phyloP scores from a whole-genome alignment of 108 stramenopile species.

The Craspedostauros australis region DNA sequence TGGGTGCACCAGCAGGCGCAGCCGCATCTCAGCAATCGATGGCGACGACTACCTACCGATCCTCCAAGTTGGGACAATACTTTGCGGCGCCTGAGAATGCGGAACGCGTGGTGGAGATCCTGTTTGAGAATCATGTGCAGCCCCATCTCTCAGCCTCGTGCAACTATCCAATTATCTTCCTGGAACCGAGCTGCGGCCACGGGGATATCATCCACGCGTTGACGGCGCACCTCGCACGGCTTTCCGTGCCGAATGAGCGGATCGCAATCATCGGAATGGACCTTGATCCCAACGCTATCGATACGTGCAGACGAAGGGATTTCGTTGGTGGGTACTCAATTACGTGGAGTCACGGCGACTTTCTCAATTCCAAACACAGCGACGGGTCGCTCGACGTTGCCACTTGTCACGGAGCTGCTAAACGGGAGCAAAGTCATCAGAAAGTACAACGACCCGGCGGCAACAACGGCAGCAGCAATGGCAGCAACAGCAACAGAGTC shows the following conservation, averaged over 20 bases:
- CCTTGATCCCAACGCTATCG: slow-evolving; percentile 21
- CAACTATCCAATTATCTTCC: slow-evolving; percentile 3
- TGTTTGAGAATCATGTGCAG: not conserved
- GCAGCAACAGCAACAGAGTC: not conserved
- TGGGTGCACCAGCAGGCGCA: no score
- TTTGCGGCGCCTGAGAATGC: slow-evolving; percentile 32
- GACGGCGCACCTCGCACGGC: slow-evolving; percentile 2
- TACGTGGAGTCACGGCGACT: slow-evolving; percentile 13
- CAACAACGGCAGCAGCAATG: no score
- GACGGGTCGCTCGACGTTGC: not conserved
- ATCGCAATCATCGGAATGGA: slow-evolving; percentile 19
- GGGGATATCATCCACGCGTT: slow-evolving; percentile 23
- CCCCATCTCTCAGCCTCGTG: not conserved
- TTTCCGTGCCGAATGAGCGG: not conserved
- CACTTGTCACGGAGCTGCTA: not conserved
- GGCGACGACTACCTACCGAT: no score
- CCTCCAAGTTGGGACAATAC: slow-evolving; percentile 31
- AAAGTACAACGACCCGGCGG: no score
- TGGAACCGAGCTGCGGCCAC: slow-evolving; percentile 36
- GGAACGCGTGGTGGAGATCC: slow-evolving; percentile 5
- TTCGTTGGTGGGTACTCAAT: slow-evolving; percentile 3
- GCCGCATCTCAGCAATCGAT: no score
- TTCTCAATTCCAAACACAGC: slow-evolving; percentile 13
- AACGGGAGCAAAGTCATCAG: no score
- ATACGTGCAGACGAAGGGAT: not conserved